phyloP scores from a whole-genome alignment of 1,284 basidiomycete species.

The Apiotrichum akiyoshidainum region DNA sequence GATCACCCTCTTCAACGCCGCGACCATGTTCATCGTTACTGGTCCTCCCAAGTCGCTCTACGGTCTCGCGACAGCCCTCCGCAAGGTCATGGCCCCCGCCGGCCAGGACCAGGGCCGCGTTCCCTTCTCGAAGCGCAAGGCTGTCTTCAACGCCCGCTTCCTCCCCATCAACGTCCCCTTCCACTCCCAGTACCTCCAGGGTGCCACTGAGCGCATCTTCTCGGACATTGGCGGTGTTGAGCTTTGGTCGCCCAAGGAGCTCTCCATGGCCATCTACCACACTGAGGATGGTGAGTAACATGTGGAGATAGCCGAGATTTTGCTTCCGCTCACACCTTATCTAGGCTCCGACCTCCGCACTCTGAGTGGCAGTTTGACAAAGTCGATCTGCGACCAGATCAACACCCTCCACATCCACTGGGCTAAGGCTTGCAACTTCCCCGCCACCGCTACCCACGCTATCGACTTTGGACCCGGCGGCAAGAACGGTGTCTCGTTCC shows the following conservation, averaged over 20 bases:
- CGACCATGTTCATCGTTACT: constrained; percentile 87
- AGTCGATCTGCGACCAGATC: constrained; percentile 85
- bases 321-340: constrained; percentile 18
- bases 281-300: constrained; percentile 75
- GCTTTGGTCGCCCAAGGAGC: constrained; percentile 70
- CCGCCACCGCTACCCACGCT: constrained; percentile 83
- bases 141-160: constrained; percentile 89
- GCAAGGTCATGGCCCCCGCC: constrained; percentile 81
- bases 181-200: constrained; percentile 82
- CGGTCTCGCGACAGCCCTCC: constrained; percentile 83
- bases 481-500: constrained; percentile 83
- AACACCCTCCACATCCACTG: constrained; percentile 90
- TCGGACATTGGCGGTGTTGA: constrained; percentile 75
- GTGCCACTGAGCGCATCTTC: constrained; percentile 68
- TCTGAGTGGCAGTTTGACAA: constrained; percentile 65
- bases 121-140: constrained; percentile 90
- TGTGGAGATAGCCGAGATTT: constrained; percentile 19
- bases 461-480: constrained; percentile 97
- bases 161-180: constrained; percentile 92
- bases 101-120: constrained; percentile 91
- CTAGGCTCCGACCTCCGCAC: constrained; percentile 77
- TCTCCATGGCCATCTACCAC: constrained; percentile 83
- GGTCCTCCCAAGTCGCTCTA: constrained; percentile 89
- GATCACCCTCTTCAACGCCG: constrained; percentile 88
- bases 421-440: constrained; percentile 84